These are phyloP conservation scores for Penicillium turbatum DNA, from an alignment of 495 filamentous ascomycete genomes.

Conservation along the genomic window DNA sequence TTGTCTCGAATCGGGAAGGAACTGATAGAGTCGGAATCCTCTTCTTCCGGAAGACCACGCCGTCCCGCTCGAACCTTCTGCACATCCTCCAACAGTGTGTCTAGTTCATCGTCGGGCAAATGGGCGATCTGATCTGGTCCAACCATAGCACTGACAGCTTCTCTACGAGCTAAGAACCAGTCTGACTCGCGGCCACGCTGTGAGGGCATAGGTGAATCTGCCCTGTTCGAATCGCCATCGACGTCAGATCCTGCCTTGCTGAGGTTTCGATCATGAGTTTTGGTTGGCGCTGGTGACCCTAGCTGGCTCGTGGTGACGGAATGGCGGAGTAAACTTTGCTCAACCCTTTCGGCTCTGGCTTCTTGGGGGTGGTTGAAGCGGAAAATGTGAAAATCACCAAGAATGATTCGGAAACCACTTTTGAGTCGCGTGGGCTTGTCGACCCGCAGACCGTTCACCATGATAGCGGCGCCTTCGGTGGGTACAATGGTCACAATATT, in stretches of 20 bases:
- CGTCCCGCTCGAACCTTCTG: slow-evolving; percentile 80
- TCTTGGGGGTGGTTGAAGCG: slow-evolving; percentile 98
- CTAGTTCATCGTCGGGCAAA: slow-evolving; percentile 89
- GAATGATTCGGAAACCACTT: slow-evolving; percentile 90
- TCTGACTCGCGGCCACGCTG: slow-evolving; percentile 73
- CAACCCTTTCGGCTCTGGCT: slow-evolving; percentile 85
- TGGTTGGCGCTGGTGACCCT: slow-evolving; percentile 61
- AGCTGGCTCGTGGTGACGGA: slow-evolving; percentile 80
- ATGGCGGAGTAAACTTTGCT: slow-evolving; percentile 83
- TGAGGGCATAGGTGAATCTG: slow-evolving; percentile 74
- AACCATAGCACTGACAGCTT: slow-evolving; percentile 84
- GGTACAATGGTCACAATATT: slow-evolving; percentile 87
- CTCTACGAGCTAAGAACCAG: slow-evolving; percentile 90
- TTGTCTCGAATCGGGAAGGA: slow-evolving; percentile 91
- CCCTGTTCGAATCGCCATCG: slow-evolving; percentile 65
- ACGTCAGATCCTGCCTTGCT: slow-evolving; percentile 71
- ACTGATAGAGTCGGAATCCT: slow-evolving; percentile 83
- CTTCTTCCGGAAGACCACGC: slow-evolving; percentile 69
- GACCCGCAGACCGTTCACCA: slow-evolving; percentile 93
- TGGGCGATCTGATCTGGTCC: slow-evolving; percentile 87
- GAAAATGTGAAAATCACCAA: slow-evolving; percentile 99
- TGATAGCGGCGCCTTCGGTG: slow-evolving; percentile 83
- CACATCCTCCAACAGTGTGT: slow-evolving; percentile 92
- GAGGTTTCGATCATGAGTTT: slow-evolving; percentile 70
- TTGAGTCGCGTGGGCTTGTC: slow-evolving; percentile 76